phyloP scores from a whole-genome alignment of 2,329 filamentous ascomycete genomes.

The Penicillium nordicum region DNA sequence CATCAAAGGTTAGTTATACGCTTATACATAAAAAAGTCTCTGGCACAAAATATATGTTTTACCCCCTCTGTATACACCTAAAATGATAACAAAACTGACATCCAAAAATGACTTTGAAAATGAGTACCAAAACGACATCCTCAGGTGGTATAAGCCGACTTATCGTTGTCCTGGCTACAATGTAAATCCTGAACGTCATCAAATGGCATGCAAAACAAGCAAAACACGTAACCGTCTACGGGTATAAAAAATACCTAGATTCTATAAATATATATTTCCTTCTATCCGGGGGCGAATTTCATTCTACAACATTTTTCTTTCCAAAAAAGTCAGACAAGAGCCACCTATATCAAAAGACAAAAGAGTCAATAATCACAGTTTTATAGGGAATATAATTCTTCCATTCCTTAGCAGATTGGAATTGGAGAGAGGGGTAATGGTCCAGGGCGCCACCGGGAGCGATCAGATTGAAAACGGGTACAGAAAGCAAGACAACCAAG shows the following conservation, averaged over 20 bases:
- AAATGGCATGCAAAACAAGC: neutral
- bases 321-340: neutral
- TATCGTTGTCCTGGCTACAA: no score
- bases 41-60: no score
- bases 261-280: slow-evolving; percentile 3
- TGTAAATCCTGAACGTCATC: neutral
- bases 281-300: neutral
- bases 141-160: no score
- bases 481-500: neutral
- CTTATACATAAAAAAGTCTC: no score
- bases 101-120: neutral
- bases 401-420: neutral
- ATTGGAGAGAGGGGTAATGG: slow-evolving; percentile 7
- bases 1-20: no score
- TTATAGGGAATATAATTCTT: neutral
- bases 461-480: neutral
- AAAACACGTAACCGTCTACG: neutral
- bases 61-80: no score
- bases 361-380: neutral
- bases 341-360: neutral
- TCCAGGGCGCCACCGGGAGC: slow-evolving; percentile 3
- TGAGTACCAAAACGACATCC: neutral
- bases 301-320: neutral
- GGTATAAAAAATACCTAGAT: neutral
- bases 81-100: no score